Base-by-base conservation (phyloP, 257 asterid species). In the Gentiana macrophylla region DNA sequence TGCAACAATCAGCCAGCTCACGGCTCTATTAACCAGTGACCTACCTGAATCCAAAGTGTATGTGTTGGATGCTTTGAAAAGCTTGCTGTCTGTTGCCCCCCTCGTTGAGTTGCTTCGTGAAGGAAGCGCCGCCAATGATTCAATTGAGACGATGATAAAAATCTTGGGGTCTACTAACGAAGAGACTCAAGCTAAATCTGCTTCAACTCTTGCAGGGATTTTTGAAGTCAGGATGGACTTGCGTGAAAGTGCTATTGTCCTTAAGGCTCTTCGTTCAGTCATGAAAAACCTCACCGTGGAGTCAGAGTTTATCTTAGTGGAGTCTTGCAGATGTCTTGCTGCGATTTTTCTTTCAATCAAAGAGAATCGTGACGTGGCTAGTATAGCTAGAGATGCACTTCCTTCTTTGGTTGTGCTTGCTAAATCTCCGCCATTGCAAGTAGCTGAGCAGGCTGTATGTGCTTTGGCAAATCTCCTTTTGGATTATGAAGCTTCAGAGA, bases 81-180 rank as follows among this genome's bases (percentile, higher is more conserved):
- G 94, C 70, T 71, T 92, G 81, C 94, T 92, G 61, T 83, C 80
- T 46, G 97, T 88, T 72, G 98, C 85, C 63, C 90, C 94, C 53
- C 65, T 92, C 55, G 75, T 24, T 36, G 98, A 92, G 62, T 76
- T 92, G 79, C 73, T 85, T 34, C 95, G 89, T 50, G 97, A 88
- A 80, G 98, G 98, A 53, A 84, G 95, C 74, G 98, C 98, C 44
- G 88, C 94, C 66, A 92, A 88, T 75, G 98, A 92, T 78, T 97
- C 98, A 43, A 76, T 92, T 50, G 97, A 83, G 78, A 92, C 95
- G 4, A 85, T 92, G 88, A 78, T 92, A 67, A 92, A 81, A 74
- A 79, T 92, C 62, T 71, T 92, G 70, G 73, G 78, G 74, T 92
- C 88, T 54, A 69, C 74, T 52, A 92, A 68, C 60, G 97, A 88